These are phyloP conservation scores for Myotisia sp. DNA, from an alignment of 2,329 filamentous ascomycete species.

Conservation along the genomic window DNA sequence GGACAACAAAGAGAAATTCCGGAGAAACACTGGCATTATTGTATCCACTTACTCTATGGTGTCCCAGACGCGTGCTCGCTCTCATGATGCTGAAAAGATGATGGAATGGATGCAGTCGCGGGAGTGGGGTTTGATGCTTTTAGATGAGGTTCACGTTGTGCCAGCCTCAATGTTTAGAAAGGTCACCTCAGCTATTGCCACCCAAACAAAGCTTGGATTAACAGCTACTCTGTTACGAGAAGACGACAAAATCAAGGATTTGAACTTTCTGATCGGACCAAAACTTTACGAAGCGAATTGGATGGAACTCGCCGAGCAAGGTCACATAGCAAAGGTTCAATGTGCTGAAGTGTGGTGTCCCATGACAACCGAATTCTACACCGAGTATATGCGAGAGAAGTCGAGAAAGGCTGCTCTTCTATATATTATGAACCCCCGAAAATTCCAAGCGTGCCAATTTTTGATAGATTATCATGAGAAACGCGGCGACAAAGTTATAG, in stretches of 20 bases:
- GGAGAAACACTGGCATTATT: slow-evolving; percentile 83
- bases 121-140: slow-evolving; percentile 94
- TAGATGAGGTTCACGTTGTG: slow-evolving; percentile 96
- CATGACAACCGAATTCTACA: slow-evolving; percentile 97
- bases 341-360: slow-evolving; percentile 99
- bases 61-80: slow-evolving; percentile 73
- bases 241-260: slow-evolving; percentile 93
- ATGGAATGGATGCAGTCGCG: slow-evolving; percentile 82
- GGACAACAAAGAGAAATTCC: slow-evolving; percentile 75
- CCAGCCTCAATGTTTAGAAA: slow-evolving; percentile 92
- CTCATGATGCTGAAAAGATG: slow-evolving; percentile 90
- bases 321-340: slow-evolving; percentile 91
- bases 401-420: slow-evolving; percentile 54
- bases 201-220: slow-evolving; percentile 85
- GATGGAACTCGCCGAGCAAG: slow-evolving; percentile 96
- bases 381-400: slow-evolving; percentile 68
- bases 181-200: slow-evolving; percentile 83
- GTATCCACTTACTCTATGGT: slow-evolving; percentile 99
- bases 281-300: slow-evolving; percentile 98
- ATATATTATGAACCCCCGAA: slow-evolving; percentile 94
- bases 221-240: slow-evolving; percentile 90
- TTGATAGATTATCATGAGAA: slow-evolving; percentile 96
- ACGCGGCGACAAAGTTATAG: slow-evolving; percentile 91
- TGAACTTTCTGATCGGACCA: slow-evolving; percentile 94
- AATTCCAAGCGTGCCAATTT: slow-evolving; percentile 94